Evolutionary conservation across 495 filamentous ascomycete species (phyloP), one percentile per base, ranked within the genome.

Genomic region (Penicillium waksmanii): DNA sequence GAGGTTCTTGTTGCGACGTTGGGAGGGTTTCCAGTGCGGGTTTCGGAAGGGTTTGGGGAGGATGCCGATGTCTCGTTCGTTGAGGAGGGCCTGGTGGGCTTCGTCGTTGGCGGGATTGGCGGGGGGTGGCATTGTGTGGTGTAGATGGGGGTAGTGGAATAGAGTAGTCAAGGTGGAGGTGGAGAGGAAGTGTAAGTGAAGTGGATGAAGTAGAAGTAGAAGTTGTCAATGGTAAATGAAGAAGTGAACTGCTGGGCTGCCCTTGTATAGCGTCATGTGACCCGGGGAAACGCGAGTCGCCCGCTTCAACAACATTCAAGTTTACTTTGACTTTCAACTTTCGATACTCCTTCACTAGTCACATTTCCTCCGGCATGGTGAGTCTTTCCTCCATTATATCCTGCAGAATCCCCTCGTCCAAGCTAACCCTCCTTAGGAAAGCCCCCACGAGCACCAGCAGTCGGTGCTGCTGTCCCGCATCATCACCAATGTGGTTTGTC

Each of bases 381-480:
- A n/a, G 36, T 38, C 0, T 38, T 38, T n/a, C 0, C 5, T 10
- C 0, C 2, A 10, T 0, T 13, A 36, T 5, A 36, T 2, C 23
- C 23, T 38, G 15, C 36, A 38, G 11, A 5, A 2, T 38, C 36
- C 11, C 11, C 36, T 38, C 35, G 9, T 36, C 11, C 36, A 38
- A 38, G 15, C 36, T 38, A 5, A 38, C 36, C 2, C 43, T 51
- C 53, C 58, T 34, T 64, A 97, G 95, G 95, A 98, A 73, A 95
- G 90, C 69, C 95, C 95, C 48, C 95, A 98, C 70, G 95, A 98
- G 70, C 92, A 97, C 71, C 95, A 98, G 80, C 95, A 98, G 81
- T 93, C 87, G 62, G 79, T 96, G 49, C 84, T 98, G 52, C 82
- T 98, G 21, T 93, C 91, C 10, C 92, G 95, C 47, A 97, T 98